These are phyloP conservation scores for Sedum album DNA, from an alignment of 164 flowering plant genomes.

Conservation along the genomic window DNA sequence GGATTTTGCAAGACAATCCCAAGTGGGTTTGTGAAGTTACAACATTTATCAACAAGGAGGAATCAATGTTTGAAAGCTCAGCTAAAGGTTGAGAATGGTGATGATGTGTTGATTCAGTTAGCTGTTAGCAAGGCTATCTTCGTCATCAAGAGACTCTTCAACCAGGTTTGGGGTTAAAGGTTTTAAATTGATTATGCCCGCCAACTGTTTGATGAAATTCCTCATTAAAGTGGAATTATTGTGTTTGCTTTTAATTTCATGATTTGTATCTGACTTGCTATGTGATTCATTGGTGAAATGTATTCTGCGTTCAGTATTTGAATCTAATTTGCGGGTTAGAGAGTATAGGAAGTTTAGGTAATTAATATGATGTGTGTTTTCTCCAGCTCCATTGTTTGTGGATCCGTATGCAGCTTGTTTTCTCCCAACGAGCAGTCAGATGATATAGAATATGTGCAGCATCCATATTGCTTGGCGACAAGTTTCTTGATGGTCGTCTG, in stretches of 20 bases:
- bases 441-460: constrained; percentile 18
- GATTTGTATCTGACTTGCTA: not conserved
- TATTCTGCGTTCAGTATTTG: not conserved
- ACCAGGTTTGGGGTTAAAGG: constrained; percentile 25
- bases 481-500: constrained; percentile 77
- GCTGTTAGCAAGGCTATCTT: constrained; percentile 54
- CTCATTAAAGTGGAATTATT: not conserved
- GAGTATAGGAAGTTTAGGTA: not conserved
- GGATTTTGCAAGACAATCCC: not conserved
- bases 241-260: not conserved
- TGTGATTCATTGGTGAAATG: not conserved
- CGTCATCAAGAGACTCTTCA: constrained; percentile 57
- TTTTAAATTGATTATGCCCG: not conserved
- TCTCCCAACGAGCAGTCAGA: constrained; percentile 20
- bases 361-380: constrained; percentile 7
- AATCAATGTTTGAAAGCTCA: constrained; percentile 22
- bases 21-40: not conserved
- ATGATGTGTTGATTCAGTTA: constrained; percentile 39
- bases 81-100: constrained; percentile 18
- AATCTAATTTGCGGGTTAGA: not conserved
- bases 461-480: constrained; percentile 69
- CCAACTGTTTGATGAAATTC: not conserved
- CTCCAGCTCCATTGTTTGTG: constrained; percentile 67
- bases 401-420: constrained; percentile 80
- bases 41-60: constrained; percentile 7